Base-by-base conservation (phyloP, 1,284 basidiomycete genomes). In the Exobasidium cylindrosporum region DNA sequence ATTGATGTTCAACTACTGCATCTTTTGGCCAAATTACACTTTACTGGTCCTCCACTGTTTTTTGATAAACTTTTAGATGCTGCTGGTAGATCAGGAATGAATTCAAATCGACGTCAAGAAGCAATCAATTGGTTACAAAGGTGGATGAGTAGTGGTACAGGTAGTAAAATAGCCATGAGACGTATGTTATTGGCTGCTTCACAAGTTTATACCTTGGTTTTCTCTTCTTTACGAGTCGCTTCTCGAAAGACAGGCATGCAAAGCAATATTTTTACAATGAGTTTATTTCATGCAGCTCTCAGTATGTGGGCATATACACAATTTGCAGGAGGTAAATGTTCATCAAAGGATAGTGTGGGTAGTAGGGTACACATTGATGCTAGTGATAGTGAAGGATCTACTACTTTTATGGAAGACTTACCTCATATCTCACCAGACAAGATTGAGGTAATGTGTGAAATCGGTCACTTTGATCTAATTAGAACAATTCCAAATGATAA, bases 281-380 rank as follows among this genome's bases (percentile, higher is more conserved):
- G 54, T 31, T 45, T 62, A n/a, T 62, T 62, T 35, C 61, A 62
- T 30, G 44, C 61, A 7, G 55, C 61, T 4, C 35, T 62, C 17
- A 45, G 52, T 43, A 44, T 62, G 23, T 62, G 61, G 61, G 61
- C 61, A 23, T 62, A 58, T 40, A 56, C 47, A 11, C 55, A 55
- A 28, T 61, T 61, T 30, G 60, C 53, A 6, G 44, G 35, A 17
- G 35, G 24, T 50, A n/a, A n/a, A n/a, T n/a, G n/a, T n/a, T n/a
- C n/a, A n/a, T n/a, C n/a, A n/a, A n/a, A n/a, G n/a, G n/a, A n/a
- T n/a, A n/a, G n/a, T n/a, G n/a, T n/a, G n/a, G n/a, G n/a, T n/a
- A n/a, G n/a, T n/a, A n/a, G n/a, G n/a, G 47, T 21, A 31, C 10
- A 14, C 10, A 21, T 10, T 7, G 7, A 24, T 50, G 17, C 29